Evolutionary conservation across 768 basidiomycete genomes (phyloP).

Genomic region (Pleurotus eryngii): DNA sequence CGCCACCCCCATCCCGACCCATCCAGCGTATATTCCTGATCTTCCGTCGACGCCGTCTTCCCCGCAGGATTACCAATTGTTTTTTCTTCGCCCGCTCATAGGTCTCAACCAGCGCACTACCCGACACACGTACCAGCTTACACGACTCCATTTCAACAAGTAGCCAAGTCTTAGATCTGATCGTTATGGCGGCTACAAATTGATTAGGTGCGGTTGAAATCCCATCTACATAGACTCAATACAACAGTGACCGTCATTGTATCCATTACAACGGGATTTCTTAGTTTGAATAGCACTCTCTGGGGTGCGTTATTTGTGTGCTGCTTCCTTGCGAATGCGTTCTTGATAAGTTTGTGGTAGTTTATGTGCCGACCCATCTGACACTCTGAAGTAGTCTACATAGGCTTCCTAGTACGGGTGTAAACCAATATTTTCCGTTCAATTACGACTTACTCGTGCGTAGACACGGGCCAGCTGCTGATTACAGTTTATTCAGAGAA

Average conservation of each 20-base stretch:
- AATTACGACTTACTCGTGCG: no score
- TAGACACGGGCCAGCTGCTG: no score
- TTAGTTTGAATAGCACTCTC: constrained; percentile 58
- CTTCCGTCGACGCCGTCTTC: constrained; percentile 27
- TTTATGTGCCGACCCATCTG: not conserved
- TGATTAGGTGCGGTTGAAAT: constrained; percentile 73
- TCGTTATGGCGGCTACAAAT: constrained; percentile 96
- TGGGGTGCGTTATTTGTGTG: constrained; percentile 78
- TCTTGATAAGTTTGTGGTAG: constrained; percentile 60
- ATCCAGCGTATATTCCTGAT: constrained; percentile 82
- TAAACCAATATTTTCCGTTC: not conserved
- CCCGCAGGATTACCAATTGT: no score
- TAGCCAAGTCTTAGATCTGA: constrained; percentile 70
- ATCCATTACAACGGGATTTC: constrained; percentile 68
- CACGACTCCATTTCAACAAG: constrained; percentile 13
- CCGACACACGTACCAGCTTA: no score
- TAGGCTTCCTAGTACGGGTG: constrained; percentile 75
- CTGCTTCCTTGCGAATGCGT: constrained; percentile 85
- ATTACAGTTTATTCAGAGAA: not conserved
- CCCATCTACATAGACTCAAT: not conserved
- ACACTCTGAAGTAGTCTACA: constrained; percentile 81
- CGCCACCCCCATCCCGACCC: constrained; percentile 89
- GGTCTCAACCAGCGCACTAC: no score
- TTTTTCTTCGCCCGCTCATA: no score
- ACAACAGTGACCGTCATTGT: constrained; percentile 40